Conservation (phyloP, 352 stramenopile genomes). For the Phytopythium litorale region DNA sequence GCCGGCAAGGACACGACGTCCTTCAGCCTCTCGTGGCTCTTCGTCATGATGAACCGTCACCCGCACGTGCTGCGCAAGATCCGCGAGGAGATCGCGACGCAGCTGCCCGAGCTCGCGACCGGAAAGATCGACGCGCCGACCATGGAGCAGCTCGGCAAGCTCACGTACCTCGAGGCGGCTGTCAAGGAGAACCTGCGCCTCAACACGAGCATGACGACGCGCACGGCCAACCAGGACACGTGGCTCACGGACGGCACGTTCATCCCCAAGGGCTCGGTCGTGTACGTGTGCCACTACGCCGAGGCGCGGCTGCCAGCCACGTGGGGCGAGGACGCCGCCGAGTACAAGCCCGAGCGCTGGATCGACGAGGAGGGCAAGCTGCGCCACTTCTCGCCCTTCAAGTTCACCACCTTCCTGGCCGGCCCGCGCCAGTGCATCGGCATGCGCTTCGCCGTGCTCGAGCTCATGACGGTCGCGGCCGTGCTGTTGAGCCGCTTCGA, state of each 20-base stretch:
- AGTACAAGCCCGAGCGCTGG: constrained; percentile 64
- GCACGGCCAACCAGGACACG: constrained; percentile 36
- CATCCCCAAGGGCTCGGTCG: constrained; percentile 31
- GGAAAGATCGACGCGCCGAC: constrained; percentile 21
- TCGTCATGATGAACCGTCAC: constrained; percentile 76
- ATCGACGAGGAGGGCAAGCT: constrained; percentile 35
- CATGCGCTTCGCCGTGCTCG: constrained; percentile 47
- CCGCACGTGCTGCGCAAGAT: constrained; percentile 41
- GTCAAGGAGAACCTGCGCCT: constrained; percentile 60
- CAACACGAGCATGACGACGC: constrained; percentile 41
- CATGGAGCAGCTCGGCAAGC: constrained; percentile 37
- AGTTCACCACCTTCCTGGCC: constrained; percentile 51
- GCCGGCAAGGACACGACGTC: constrained; percentile 74
- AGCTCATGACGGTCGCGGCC: constrained; percentile 48
- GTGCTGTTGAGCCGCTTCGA: constrained; percentile 40
- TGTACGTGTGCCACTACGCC: constrained; percentile 40
- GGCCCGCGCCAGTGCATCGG: constrained; percentile 57
- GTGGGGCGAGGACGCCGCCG: constrained; percentile 45
- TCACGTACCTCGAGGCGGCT: constrained; percentile 58
- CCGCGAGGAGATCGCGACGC: constrained; percentile 31
- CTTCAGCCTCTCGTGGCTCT: constrained; percentile 59
- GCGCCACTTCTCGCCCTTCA: constrained; percentile 33
- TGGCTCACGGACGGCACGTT: constrained; percentile 59
- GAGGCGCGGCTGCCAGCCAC: constrained; percentile 32
- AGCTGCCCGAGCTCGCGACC: constrained; percentile 23